Evolutionary conservation across 2,329 filamentous ascomycete genomes (phyloP).

Genomic region (Ophiostoma triangulosporum): DNA sequence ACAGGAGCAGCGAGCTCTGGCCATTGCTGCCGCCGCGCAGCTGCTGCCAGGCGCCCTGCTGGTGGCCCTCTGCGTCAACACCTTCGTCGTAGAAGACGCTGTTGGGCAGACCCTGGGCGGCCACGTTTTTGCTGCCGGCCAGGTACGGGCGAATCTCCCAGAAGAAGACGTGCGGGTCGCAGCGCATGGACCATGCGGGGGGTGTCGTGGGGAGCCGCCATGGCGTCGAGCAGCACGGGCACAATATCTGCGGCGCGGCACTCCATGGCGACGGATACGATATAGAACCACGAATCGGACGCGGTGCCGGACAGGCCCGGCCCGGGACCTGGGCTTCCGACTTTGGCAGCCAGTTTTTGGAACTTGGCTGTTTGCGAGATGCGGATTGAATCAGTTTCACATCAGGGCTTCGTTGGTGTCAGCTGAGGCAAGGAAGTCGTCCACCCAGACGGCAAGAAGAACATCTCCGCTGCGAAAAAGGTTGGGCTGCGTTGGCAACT

Average conservation of each 20-base stretch:
- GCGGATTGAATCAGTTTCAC: too few relatives aligned
- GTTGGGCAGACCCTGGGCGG: slow-evolving; percentile 52
- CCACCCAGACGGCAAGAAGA: too few relatives aligned
- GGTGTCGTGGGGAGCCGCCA: slow-evolving; percentile 22
- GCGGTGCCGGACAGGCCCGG: too few relatives aligned
- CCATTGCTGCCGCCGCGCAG: slow-evolving; percentile 87
- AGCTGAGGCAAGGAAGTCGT: too few relatives aligned
- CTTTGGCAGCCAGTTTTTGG: too few relatives aligned
- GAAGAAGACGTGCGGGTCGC: slow-evolving; percentile 79
- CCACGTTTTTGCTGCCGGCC: slow-evolving; percentile 89
- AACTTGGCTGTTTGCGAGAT: too few relatives aligned
- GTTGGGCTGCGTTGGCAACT: too few relatives aligned
- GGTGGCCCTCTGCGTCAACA: slow-evolving; percentile 31
- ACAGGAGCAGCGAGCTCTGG: slow-evolving; percentile 90
- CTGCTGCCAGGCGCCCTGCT: slow-evolving; percentile 54
- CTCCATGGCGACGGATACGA: slow-evolving; percentile 82
- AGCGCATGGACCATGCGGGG: slow-evolving; percentile 32
- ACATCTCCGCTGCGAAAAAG: too few relatives aligned
- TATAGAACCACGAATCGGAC: slow-evolving; percentile 91
- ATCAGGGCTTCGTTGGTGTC: too few relatives aligned
- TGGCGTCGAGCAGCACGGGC: slow-evolving; percentile 63
- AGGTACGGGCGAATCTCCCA: slow-evolving; percentile 78
- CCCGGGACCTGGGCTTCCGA: too few relatives aligned
- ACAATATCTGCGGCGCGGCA: slow-evolving; percentile 63
- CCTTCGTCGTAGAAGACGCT: slow-evolving; percentile 71